Conservation (phyloP, 345 rosid genomes). For the Microcos paniculata region DNA sequence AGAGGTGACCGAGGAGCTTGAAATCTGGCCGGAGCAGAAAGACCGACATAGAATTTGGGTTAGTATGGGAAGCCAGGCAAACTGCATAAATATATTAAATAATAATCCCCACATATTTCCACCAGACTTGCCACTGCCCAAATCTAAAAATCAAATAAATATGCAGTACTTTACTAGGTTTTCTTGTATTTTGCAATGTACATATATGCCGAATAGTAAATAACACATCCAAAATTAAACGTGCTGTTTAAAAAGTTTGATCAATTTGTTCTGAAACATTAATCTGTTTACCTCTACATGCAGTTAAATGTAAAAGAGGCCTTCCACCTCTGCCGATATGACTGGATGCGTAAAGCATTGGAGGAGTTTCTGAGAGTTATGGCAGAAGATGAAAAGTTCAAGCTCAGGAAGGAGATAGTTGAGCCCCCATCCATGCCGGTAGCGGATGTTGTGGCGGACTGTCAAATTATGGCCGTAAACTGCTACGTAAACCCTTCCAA, state of each 20-base stretch:
- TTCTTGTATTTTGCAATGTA: neutral
- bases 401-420: slow-evolving; percentile 29
- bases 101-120: neutral
- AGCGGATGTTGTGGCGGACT: slow-evolving; percentile 26
- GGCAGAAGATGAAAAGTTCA: slow-evolving; percentile 10
- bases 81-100: neutral
- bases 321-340: slow-evolving; percentile 64
- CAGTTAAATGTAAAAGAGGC: slow-evolving; percentile 62
- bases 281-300: slow-evolving; percentile 22
- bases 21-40: slow-evolving; percentile 73
- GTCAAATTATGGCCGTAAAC: slow-evolving; percentile 28
- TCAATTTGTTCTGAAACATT: neutral
- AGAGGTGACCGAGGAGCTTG: slow-evolving; percentile 80
- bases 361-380: slow-evolving; percentile 42
- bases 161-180: neutral
- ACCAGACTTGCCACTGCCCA: no score
- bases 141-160: no score
- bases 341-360: slow-evolving; percentile 81
- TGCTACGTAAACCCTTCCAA: slow-evolving; percentile 26
- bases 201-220: neutral
- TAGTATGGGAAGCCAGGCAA: slow-evolving; percentile 1
- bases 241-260: neutral
- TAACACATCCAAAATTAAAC: neutral
- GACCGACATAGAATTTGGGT: slow-evolving; percentile 71
- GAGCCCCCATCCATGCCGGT: slow-evolving; percentile 25